A percentile compares a stretch with the other conserved stretches of the same genome.
Evolutionary conservation across 2,329 filamentous ascomycete species (phyloP).

Genomic region (Aureobasidium sp.): DNA sequence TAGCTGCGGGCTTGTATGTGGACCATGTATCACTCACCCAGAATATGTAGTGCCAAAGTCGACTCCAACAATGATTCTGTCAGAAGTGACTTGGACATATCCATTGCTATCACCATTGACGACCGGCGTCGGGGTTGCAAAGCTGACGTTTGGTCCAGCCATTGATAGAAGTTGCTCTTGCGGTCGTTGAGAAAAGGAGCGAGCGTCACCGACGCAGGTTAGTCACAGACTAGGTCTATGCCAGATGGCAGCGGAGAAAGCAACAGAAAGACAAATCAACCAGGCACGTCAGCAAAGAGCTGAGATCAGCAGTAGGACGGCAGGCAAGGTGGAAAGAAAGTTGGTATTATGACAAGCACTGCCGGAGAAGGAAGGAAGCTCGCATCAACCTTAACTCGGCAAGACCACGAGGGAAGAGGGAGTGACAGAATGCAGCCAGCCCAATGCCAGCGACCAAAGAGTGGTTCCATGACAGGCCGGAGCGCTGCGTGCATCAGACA

Average conservation of each 20-base stretch:
- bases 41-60: slow-evolving; percentile 78
- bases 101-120: slow-evolving; percentile 1
- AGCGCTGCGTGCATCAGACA: not conserved
- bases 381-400: slow-evolving; percentile 2
- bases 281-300: not conserved
- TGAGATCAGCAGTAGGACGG: not conserved
- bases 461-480: not conserved
- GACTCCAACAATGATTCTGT: slow-evolving; percentile 53
- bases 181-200: not conserved
- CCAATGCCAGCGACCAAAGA: not conserved
- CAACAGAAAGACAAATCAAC: not conserved
- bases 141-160: slow-evolving; percentile 7
- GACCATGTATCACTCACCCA: not conserved
- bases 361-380: not conserved
- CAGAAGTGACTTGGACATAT: not conserved
- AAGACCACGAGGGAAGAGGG: not conserved
- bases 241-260: not conserved
- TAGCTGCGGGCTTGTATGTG: not conserved
- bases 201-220: not conserved
- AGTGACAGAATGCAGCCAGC: not conserved
- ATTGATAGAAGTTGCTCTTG: not conserved
- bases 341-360: slow-evolving; percentile 7
- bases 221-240: not conserved
- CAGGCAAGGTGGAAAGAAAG: not conserved
- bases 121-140: not conserved